Conservation (phyloP, 345 rosid species). For the Salix viminalis region DNA sequence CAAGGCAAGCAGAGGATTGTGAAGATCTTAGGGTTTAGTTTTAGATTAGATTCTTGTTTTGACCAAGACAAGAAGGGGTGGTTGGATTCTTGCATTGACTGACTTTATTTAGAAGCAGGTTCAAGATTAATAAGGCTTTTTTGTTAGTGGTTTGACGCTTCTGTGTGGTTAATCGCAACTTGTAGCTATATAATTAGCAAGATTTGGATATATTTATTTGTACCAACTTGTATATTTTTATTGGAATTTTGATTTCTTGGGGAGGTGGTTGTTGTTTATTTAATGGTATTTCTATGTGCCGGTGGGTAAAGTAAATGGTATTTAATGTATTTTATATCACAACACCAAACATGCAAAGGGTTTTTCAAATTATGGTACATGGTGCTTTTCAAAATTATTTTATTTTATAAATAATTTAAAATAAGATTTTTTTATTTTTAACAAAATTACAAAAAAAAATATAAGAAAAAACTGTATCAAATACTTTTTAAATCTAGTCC, state of each 20-base stretch:
- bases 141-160: not conserved
- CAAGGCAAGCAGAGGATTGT: not conserved
- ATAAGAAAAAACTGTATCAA: too few relatives aligned
- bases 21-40: not conserved
- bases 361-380: fast-evolving
- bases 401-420: too few relatives aligned
- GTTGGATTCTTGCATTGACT: not conserved
- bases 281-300: not conserved
- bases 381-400: too few relatives aligned
- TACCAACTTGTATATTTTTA: not conserved
- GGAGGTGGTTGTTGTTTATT: not conserved
- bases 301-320: not conserved
- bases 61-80: not conserved
- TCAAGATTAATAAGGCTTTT: not conserved
- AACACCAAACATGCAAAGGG: too few relatives aligned
- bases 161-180: not conserved
- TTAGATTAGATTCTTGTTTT: not conserved
- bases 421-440: too few relatives aligned
- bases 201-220: not conserved
- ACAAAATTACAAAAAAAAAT: too few relatives aligned
- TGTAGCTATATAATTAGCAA: not conserved
- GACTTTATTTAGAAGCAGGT: not conserved
- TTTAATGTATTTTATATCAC: too few relatives aligned
- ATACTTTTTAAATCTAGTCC: too few relatives aligned
- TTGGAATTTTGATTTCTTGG: too few relatives aligned